phyloP scores from a whole-genome alignment of 805 yeast species.

The Candida coquimbonensis region DNA sequence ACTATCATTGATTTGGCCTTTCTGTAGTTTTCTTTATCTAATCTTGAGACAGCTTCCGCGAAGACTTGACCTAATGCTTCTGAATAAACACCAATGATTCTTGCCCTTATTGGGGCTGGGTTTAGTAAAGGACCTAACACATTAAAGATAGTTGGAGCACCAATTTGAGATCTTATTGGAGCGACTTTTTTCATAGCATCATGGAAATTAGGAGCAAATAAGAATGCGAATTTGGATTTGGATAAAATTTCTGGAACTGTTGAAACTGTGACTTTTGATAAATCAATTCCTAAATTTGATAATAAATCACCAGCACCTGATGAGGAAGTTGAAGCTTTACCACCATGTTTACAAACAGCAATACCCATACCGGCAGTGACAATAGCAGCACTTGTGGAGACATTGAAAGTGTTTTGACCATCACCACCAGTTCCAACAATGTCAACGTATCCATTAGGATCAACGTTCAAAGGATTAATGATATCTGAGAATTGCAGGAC shows the following conservation, averaged over 20 bases:
- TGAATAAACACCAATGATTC: constrained; percentile 86
- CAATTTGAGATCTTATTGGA: constrained; percentile 64
- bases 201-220: constrained; percentile 93
- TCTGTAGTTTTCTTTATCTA: constrained; percentile 44
- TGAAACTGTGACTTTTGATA: constrained; percentile 54
- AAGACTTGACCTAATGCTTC: constrained; percentile 73
- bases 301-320: constrained; percentile 94
- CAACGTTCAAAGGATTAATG: constrained; percentile 40
- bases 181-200: constrained; percentile 85
- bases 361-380: constrained; percentile 86
- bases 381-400: constrained; percentile 89
- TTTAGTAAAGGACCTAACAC: constrained; percentile 89
- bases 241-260: constrained; percentile 56
- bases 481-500: constrained; percentile 57
- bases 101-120: constrained; percentile 75
- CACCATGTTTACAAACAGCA: constrained; percentile 90
- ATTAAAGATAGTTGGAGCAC: constrained; percentile 91
- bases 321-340: constrained; percentile 88
- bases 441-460: constrained; percentile 57
- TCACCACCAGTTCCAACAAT: constrained; percentile 99
- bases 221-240: constrained; percentile 48
- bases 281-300: constrained; percentile 73
- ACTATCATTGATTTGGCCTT: constrained; percentile 68
- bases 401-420: constrained; percentile 95
- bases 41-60: constrained; percentile 68